These are phyloP conservation scores for Zymoseptoria tritici DNA, from an alignment of 2,329 filamentous ascomycete species.

Conservation along the genomic window DNA sequence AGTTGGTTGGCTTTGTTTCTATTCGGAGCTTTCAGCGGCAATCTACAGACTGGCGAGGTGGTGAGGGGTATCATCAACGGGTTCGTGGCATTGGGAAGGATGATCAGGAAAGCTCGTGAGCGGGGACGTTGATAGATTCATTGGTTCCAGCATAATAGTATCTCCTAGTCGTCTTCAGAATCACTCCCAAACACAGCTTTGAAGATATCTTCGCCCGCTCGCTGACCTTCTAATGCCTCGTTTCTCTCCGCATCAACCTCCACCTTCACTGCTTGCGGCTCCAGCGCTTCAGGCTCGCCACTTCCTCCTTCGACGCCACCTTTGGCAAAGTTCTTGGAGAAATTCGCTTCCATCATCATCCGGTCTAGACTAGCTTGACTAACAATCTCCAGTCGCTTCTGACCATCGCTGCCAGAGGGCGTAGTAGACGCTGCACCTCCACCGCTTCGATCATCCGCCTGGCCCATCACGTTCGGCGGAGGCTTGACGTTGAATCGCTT, in stretches of 20 bases:
- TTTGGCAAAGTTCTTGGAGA: conserved; percentile 1
- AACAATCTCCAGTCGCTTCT: conserved; percentile 48
- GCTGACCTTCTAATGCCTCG: conserved; percentile 65
- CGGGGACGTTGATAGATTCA: no score
- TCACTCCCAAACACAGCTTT: conserved; percentile 89
- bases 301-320: conserved; percentile 11
- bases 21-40: conserved; percentile 52
- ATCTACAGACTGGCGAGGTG: conserved; percentile 38
- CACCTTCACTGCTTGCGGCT: conserved; percentile 13
- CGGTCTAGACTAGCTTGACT: conserved; percentile 50
- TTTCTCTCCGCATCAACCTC: conserved; percentile 66
- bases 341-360: conserved; percentile 44
- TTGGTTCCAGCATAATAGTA: neutral
- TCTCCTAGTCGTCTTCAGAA: conserved; percentile 30
- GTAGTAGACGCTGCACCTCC: conserved; percentile 12
- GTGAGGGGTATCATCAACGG: conserved; percentile 10
- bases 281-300: conserved; percentile 8
- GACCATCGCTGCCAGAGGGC: conserved; percentile 34
- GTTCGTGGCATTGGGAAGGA: conserved; percentile 5
- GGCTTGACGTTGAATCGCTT: conserved; percentile 87
- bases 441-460: conserved; percentile 24
- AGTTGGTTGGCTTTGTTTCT: conserved; percentile 52
- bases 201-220: conserved; percentile 74
- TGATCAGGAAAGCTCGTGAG: neutral
- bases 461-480: conserved; percentile 52